Conservation (phyloP, 495 filamentous ascomycete species). For the Oidiodendron maius region DNA sequence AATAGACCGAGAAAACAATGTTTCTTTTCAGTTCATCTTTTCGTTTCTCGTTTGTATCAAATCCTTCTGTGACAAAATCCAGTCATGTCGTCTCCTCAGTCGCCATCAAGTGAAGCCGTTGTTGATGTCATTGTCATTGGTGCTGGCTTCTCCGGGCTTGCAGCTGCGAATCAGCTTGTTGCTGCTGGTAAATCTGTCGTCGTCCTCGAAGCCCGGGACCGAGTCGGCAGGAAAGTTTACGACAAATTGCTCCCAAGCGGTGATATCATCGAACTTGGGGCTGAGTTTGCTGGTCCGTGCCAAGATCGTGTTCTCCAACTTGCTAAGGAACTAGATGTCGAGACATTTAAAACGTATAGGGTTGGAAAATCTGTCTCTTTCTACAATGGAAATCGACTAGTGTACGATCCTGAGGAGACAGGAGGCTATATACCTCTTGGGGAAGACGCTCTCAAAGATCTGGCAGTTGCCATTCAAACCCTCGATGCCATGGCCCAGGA, state of each 20-base stretch:
- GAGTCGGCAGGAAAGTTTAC: conserved; percentile 44
- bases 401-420: not conserved
- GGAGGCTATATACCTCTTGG: not conserved
- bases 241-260: conserved; percentile 16
- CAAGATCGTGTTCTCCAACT: conserved; percentile 1
- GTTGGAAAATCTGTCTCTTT: conserved; percentile 1
- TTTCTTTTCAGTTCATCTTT: too few relatives aligned
- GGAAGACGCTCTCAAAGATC: not conserved
- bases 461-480: not conserved
- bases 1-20: too few relatives aligned
- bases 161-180: conserved; percentile 34
- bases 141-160: conserved; percentile 42
- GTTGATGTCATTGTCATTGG: conserved; percentile 43
- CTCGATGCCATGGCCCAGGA: not conserved
- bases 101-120: too few relatives aligned
- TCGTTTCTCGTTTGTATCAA: too few relatives aligned
- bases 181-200: conserved; percentile 33
- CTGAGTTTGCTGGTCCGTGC: conserved; percentile 24
- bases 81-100: too few relatives aligned
- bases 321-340: not conserved
- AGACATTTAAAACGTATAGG: not conserved
- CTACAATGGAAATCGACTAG: not conserved
- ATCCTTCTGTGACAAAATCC: too few relatives aligned
- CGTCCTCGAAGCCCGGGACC: conserved; percentile 43
- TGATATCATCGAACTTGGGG: conserved; percentile 38